Percentiles rank a stretch among this genome's conserved stretches.
Conservation (phyloP, 208 protist species). For the Ichthyophonus hoferi region DNA sequence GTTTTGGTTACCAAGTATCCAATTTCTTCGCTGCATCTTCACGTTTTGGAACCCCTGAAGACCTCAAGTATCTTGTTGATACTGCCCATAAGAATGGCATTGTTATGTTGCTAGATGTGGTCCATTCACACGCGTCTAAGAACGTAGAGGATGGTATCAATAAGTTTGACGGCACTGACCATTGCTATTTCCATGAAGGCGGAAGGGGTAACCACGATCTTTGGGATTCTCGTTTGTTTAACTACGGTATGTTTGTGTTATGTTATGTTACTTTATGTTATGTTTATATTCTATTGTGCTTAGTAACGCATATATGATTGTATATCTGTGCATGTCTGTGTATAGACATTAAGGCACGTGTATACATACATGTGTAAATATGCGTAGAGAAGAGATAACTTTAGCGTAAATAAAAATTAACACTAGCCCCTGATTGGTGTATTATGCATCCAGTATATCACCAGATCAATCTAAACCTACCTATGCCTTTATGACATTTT, state of each 20-base stretch:
- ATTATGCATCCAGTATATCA: no score
- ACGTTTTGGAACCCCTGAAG: conserved; percentile 68
- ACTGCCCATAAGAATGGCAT: conserved; percentile 60
- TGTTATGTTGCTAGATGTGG: conserved; percentile 75
- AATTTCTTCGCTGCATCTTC: conserved; percentile 75
- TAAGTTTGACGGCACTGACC: conserved; percentile 69
- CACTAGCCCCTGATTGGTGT: no score
- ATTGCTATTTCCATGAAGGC: conserved; percentile 65
- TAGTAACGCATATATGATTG: no score
- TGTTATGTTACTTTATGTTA: no score
- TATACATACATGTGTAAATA: no score
- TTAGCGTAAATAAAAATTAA: no score
- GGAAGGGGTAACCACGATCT: conserved; percentile 45
- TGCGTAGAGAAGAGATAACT: no score
- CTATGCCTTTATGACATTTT: no score
- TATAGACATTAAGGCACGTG: no score
- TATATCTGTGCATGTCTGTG: no score
- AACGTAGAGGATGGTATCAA: conserved; percentile 79
- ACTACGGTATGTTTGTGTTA: conserved; percentile 69
- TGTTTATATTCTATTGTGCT: no score
- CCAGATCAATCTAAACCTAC: no score
- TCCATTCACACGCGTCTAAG: conserved; percentile 74
- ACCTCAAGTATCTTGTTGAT: conserved; percentile 76
- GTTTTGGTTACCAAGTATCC: conserved; percentile 83
- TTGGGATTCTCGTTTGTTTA: conserved; percentile 72